Conservation (phyloP, 75 land plant species). For the Azolla pinnata region DNA sequence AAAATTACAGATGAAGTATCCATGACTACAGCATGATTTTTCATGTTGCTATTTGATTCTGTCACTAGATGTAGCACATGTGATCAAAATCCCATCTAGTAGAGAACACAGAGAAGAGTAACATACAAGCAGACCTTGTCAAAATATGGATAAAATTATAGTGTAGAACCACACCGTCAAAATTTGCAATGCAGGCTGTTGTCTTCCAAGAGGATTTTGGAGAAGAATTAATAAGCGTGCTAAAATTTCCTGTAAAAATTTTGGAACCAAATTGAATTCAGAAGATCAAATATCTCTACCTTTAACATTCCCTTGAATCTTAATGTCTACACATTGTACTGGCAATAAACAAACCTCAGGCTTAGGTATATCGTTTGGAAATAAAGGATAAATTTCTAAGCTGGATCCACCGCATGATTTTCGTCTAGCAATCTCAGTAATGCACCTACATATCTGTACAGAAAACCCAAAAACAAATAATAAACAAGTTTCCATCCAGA, state of each 20-base stretch:
- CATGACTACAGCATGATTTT: too few relatives aligned
- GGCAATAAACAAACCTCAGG: slow-evolving; percentile 48
- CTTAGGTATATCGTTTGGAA: slow-evolving; percentile 55
- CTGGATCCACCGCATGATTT: slow-evolving; percentile 26
- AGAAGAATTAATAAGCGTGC: slow-evolving; percentile 83
- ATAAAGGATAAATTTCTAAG: slow-evolving; percentile 37
- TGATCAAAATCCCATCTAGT: too few relatives aligned
- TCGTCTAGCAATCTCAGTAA: slow-evolving; percentile 63
- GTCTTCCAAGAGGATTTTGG: slow-evolving; percentile 85
- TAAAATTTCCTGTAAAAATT: slow-evolving; percentile 60
- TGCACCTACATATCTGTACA: slow-evolving; percentile 80
- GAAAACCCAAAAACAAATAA: background rate
- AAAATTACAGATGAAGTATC: too few relatives aligned
- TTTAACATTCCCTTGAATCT: too few relatives aligned
- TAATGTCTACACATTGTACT: background rate
- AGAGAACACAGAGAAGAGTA: too few relatives aligned
- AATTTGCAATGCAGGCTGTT: slow-evolving; percentile 74
- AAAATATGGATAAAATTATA: too few relatives aligned
- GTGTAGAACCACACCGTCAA: slow-evolving; percentile 40
- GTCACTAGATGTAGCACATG: too few relatives aligned
- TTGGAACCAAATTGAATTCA: too few relatives aligned
- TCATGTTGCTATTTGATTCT: too few relatives aligned
- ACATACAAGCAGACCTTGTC: too few relatives aligned
- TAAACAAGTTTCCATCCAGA: too few relatives aligned
- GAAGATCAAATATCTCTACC: too few relatives aligned